Evolutionary conservation across 2,329 filamentous ascomycete genomes (phyloP).

Genomic region (Ophiocordyceps camponoti-saundersi): DNA sequence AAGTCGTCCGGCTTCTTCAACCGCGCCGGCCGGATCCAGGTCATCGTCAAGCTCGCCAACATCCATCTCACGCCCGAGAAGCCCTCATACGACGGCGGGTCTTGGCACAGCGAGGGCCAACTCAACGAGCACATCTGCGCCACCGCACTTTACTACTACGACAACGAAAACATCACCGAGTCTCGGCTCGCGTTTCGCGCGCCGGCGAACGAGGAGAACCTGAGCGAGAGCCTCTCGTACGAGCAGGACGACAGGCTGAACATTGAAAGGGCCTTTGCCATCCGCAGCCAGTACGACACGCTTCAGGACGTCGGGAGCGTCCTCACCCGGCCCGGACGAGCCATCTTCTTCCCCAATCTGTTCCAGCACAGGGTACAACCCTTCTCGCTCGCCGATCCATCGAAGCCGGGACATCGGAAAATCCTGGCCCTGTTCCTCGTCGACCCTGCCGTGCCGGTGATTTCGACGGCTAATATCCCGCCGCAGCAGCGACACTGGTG

Average conservation of each 20-base stretch:
- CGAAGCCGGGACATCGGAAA: constrained; percentile 37
- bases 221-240: constrained; percentile 9
- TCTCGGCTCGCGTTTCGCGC: constrained; percentile 33
- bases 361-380: constrained; percentile 32
- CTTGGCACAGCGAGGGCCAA: constrained; percentile 38
- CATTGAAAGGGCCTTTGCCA: constrained; percentile 18
- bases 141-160: constrained; percentile 46
- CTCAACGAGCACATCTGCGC: constrained; percentile 48
- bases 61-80: constrained; percentile 43
- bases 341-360: constrained; percentile 38
- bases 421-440: constrained; percentile 45
- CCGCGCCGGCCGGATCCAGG: constrained; percentile 24
- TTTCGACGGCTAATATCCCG: constrained; percentile 26
- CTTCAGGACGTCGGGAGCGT: constrained; percentile 27
- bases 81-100: constrained; percentile 33
- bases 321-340: constrained; percentile 24
- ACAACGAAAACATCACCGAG: constrained; percentile 34
- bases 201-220: constrained; percentile 13
- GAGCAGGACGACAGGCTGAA: constrained; percentile 16
- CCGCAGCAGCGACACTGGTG: constrained; percentile 25
- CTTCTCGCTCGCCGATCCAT: constrained; percentile 33
- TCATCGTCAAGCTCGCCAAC: constrained; percentile 46
- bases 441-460: constrained; percentile 31
- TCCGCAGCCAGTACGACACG: constrained; percentile 4
- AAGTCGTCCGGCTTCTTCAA: not conserved